phyloP scores from a whole-genome alignment of 805 yeast genomes.

The Cyberlindnera saturnus region DNA sequence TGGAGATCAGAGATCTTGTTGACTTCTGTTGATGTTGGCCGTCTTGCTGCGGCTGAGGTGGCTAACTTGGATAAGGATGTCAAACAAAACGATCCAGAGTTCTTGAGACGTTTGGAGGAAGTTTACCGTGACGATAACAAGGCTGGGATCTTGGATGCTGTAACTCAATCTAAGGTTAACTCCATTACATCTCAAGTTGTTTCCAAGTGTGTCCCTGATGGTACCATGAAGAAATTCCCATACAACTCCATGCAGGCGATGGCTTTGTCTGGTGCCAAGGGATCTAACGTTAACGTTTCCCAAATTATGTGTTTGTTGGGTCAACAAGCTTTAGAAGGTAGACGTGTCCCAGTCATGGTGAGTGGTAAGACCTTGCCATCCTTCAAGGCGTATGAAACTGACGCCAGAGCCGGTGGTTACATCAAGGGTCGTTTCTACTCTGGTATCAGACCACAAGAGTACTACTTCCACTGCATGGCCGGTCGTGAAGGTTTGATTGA shows the following conservation, averaged over 20 bases:
- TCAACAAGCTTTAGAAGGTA: conserved; percentile 98
- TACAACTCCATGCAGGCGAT: conserved; percentile 96
- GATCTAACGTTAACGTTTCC: conserved; percentile 96
- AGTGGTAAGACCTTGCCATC: conserved; percentile 96
- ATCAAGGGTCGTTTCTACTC: conserved; percentile 95
- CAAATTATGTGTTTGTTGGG: conserved; percentile 99
- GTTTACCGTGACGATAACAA: conserved; percentile 90
- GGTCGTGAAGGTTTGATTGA: conserved; percentile 99
- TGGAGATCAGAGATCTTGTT: conserved; percentile 82
- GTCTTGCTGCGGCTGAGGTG: conserved; percentile 91
- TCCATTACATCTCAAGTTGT: conserved; percentile 93
- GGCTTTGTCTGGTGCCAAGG: conserved; percentile 99
- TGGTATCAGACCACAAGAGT: conserved; percentile 97
- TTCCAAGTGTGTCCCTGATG: conserved; percentile 88
- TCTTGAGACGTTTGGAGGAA: conserved; percentile 85
- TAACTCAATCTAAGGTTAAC: conserved; percentile 89
- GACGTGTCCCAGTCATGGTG: conserved; percentile 99
- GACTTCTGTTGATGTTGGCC: conserved; percentile 76
- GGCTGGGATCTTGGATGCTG: conserved; percentile 91
- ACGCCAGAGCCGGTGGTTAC: conserved; percentile 98
- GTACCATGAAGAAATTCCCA: conserved; percentile 94
- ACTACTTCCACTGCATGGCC: conserved; percentile 99
- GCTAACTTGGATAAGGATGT: conserved; percentile 62
- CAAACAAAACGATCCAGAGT: conserved; percentile 59
- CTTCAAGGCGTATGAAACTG: conserved; percentile 93